Percentiles rank a stretch among this genome's conserved stretches.
Conservation (phyloP, 345 rosid species). For the Gossypium turneri region DNA sequence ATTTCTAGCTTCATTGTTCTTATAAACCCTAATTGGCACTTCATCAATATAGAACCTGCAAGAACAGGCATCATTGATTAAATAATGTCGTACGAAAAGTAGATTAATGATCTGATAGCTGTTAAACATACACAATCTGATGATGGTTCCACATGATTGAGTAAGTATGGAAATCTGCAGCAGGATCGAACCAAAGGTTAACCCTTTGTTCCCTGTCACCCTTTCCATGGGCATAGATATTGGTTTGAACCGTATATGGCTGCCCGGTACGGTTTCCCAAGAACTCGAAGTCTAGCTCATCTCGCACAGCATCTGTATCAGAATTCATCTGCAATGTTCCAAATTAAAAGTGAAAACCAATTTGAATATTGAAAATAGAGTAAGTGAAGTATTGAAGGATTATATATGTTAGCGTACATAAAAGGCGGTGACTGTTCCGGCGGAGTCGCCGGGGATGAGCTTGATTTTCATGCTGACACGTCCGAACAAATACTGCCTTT, state of each 20-base stretch:
- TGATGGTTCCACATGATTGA: conserved; percentile 65
- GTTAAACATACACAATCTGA: conserved; percentile 56
- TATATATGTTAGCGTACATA: conserved; percentile 21
- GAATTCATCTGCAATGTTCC: conserved; percentile 62
- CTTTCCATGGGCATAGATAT: conserved; percentile 82
- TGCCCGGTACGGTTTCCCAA: conserved; percentile 83
- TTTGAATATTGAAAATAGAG: background rate
- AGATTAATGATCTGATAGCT: too few species aligned
- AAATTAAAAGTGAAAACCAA: background rate
- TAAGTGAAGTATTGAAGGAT: background rate
- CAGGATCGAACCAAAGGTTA: conserved; percentile 92
- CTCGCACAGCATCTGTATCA: conserved; percentile 54
- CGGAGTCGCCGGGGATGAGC: conserved; percentile 91
- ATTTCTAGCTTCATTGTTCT: conserved; percentile 66
- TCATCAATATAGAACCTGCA: conserved; percentile 72
- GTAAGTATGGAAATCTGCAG: conserved; percentile 69
- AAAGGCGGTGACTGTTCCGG: conserved; percentile 96
- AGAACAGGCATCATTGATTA: background rate
- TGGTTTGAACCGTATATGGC: conserved; percentile 91
- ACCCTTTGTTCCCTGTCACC: conserved; percentile 87
- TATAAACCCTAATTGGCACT: conserved; percentile 83
- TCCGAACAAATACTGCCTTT: conserved; percentile 68
- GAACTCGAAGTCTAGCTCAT: conserved; percentile 89
- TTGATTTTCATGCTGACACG: conserved; percentile 89
- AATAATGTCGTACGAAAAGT: too few species aligned